Evolutionary conservation across 140 eudicot genomes (phyloP), one percentile per base, ranked within the genome.

Genomic region (Stevia rebaudiana): DNA sequence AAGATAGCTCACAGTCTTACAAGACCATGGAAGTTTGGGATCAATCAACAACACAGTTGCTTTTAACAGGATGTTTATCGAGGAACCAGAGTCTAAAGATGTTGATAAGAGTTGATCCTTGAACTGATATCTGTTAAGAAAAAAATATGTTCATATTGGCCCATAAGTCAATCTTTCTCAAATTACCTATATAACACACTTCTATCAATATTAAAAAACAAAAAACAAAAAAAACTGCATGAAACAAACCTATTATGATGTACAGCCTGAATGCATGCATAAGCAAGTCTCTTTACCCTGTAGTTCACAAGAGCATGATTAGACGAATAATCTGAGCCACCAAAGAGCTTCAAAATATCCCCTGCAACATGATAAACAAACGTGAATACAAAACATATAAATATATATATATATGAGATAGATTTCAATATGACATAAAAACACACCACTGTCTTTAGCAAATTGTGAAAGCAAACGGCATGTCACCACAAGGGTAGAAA

Each of bases 11-110:
- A 79, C 82, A 35, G 75, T 74, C 64, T 71, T 79, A 72, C 98
- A 87, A 70, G 95, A 72, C 98, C 98, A 91, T 19, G 98, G 94
- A 71, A 91, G 91, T 51, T 70, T 68, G 46, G 72, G 84, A 70
- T 91, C 91, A 62, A 81, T 79, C 79, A 91, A 71, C 75, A 72
- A 65, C 25, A 61, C 49, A 28, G 78, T 70, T 35, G 96, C 78
- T 73, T 84, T 86, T 55, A 91, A 78, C 74, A 91, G 79, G 73
- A 83, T 62, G 43, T 60, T 73, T 50, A 76, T 76, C 61, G 90
- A 64, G 47, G 75, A 52, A 61, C 74, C 65, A n/a, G 83, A 84
- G 24, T 70, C 86, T 68, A 67, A 69, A 63, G 77, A 70, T 50
- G 74, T 57, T 31, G 70, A 56, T 43, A 78, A 76, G 28, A 83